Evolutionary conservation across 2,329 filamentous ascomycete genomes (phyloP).

Genomic region (Talaromyces sp.): DNA sequence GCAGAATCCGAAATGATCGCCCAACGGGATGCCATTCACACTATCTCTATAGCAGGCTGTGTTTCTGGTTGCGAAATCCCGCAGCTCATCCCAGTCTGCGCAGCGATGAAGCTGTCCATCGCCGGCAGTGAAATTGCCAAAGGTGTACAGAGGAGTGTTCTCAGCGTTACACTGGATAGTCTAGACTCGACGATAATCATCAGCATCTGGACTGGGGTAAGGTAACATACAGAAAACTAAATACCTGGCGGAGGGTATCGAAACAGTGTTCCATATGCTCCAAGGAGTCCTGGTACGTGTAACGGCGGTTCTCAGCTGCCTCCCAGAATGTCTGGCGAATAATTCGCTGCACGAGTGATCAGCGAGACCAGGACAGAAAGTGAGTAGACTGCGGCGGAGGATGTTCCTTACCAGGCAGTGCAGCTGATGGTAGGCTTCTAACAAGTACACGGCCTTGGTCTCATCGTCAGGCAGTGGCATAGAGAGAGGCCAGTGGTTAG

Average conservation of each 20-base stretch:
- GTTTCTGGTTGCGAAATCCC: constrained; percentile 19
- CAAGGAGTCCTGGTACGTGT: neutral
- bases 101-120: constrained; percentile 17
- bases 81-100: constrained; percentile 17
- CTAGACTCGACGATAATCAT: no score
- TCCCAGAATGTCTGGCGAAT: constrained; percentile 17
- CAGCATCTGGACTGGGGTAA: no score
- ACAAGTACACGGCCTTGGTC: constrained; percentile 18
- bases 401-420: constrained; percentile 21
- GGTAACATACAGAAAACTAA: no score
- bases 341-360: no score
- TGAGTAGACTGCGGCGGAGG: no score
- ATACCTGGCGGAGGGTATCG: constrained; percentile 17
- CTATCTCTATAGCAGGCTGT: constrained; percentile 26
- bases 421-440: constrained; percentile 20
- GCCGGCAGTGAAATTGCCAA: constrained; percentile 15
- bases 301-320: neutral
- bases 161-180: constrained; percentile 17
- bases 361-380: no score
- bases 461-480: constrained; percentile 18
- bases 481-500: constrained; percentile 18
- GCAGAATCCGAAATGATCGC: constrained; percentile 20
- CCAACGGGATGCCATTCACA: constrained; percentile 8
- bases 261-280: constrained; percentile 18
- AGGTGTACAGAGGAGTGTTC: constrained; percentile 16